Percentiles rank a stretch among this genome's conserved stretches.
Evolutionary conservation across 78 protist genomes (phyloP).

Genomic region (Ministeria vibrans): DNA sequence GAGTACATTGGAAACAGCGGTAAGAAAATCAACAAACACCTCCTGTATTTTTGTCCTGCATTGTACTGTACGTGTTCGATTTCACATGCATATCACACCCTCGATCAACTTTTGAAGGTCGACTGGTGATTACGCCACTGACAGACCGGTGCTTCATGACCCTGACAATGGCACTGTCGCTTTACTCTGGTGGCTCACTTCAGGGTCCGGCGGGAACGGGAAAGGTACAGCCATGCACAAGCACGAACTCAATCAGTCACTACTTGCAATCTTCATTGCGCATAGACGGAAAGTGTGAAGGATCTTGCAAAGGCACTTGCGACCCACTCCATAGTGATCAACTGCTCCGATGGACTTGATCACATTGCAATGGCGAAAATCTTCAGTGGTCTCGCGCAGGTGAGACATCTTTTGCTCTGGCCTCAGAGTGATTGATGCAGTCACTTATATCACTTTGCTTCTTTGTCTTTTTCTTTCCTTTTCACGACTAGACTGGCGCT

Average conservation of each 20-base stretch:
- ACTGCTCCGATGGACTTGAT: constrained; percentile 78
- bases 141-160: constrained; percentile 87
- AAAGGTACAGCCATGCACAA: too few relatives aligned
- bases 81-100: too few relatives aligned
- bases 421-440: too few relatives aligned
- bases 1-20: constrained; percentile 80
- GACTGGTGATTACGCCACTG: constrained; percentile 84
- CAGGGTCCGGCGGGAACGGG: constrained; percentile 91
- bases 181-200: constrained; percentile 65
- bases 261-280: too few relatives aligned
- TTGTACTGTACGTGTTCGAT: too few relatives aligned
- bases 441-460: too few relatives aligned
- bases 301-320: constrained; percentile 77
- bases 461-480: too few relatives aligned
- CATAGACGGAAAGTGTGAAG: constrained; percentile 86
- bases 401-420: too few relatives aligned
- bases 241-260: too few relatives aligned
- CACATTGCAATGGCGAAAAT: constrained; percentile 56
- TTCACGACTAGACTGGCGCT: constrained; percentile 64
- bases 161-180: constrained; percentile 74
- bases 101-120: too few relatives aligned
- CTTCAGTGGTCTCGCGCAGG: constrained; percentile 67
- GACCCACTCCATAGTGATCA: constrained; percentile 61
- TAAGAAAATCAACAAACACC: too few relatives aligned
- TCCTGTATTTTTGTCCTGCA: too few relatives aligned